Conservation (phyloP, 2,329 filamentous ascomycete genomes). For the Aspergillus arachidicola region DNA sequence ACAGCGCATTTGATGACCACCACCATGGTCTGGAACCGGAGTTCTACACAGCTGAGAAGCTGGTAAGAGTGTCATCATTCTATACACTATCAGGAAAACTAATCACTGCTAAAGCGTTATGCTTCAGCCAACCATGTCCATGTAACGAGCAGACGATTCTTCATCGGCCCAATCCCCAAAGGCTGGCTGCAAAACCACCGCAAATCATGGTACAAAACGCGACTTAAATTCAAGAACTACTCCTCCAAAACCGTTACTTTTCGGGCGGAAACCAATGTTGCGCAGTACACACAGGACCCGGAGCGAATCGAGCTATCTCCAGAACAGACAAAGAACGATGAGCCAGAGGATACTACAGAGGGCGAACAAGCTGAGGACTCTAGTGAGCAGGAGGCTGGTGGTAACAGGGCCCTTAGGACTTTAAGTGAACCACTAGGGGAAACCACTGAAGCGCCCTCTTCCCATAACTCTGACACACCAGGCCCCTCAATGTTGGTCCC, state of each 20-base stretch:
- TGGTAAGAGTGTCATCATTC: constrained; percentile 44
- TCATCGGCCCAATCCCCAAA: constrained; percentile 67
- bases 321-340: constrained; percentile 23
- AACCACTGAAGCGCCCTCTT: constrained; percentile 11
- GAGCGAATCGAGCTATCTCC: constrained; percentile 17
- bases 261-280: constrained; percentile 49
- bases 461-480: neutral
- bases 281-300: constrained; percentile 40
- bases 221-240: constrained; percentile 48
- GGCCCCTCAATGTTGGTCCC: neutral
- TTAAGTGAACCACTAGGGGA: constrained; percentile 28
- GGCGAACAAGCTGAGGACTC: constrained; percentile 13
- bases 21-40: constrained; percentile 47
- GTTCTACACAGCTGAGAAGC: constrained; percentile 57
- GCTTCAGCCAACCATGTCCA: constrained; percentile 64
- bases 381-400: neutral
- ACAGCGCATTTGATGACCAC: constrained; percentile 22
- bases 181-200: constrained; percentile 66
- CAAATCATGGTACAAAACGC: constrained; percentile 62
- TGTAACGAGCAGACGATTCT: constrained; percentile 63
- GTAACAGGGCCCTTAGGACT: constrained; percentile 21
- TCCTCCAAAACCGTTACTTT: constrained; percentile 55
- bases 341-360: constrained; percentile 17
- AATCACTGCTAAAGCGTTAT: constrained; percentile 52
- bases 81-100: neutral